These are phyloP conservation scores for Schizothecium vesticola DNA, from an alignment of 495 filamentous ascomycete genomes.

Conservation along the genomic window DNA sequence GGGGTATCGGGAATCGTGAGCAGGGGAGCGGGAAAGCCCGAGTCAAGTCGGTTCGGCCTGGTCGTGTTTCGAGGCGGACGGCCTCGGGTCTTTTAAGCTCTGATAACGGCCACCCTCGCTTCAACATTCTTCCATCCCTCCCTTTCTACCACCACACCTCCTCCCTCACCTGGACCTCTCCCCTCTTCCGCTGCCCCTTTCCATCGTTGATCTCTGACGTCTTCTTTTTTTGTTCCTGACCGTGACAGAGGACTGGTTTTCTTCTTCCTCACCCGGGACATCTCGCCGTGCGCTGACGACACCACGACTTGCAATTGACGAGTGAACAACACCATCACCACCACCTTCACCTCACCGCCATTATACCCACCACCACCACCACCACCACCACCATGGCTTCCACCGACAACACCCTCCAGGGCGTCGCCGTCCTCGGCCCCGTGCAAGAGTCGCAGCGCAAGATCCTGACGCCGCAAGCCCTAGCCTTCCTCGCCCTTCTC, in stretches of 20 bases:
- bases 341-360: neutral
- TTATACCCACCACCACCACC: neutral
- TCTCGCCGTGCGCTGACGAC: neutral
- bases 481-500: constrained; percentile 87
- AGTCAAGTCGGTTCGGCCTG: constrained; percentile 2
- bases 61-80: neutral
- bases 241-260: neutral
- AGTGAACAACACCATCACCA: neutral
- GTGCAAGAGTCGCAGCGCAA: constrained; percentile 75
- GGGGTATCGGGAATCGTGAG: neutral
- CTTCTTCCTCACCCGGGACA: neutral
- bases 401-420: constrained; percentile 72
- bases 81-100: constrained; percentile 7
- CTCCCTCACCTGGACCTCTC: neutral
- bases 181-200: neutral
- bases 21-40: neutral
- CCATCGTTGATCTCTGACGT: neutral
- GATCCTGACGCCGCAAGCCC: constrained; percentile 86
- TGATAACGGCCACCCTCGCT: neutral
- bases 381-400: constrained; percentile 54
- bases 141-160: neutral
- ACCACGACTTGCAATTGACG: neutral
- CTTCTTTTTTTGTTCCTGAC: neutral
- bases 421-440: constrained; percentile 76
- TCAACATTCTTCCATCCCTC: neutral